Evolutionary conservation across 1,139 yeast genomes (phyloP), one percentile per base, ranked within the genome.

Genomic region (Insectozyma bohioensis): DNA sequence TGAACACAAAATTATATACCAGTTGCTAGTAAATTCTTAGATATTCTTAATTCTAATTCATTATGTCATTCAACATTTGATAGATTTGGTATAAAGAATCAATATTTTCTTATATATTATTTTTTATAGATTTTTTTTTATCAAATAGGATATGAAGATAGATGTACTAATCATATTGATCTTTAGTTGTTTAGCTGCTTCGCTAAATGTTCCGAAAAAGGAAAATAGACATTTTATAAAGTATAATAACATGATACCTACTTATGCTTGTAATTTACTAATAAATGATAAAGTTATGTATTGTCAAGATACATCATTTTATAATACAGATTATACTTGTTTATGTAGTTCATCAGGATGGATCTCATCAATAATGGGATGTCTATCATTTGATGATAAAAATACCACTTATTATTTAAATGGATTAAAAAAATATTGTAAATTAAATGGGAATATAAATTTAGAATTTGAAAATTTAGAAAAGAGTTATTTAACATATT

Each of bases 231-330:
- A 27, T n/a, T 38, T 19, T 12, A 24, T 25, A 3, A 19, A 15
- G 14, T 29, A 36, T 30, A 24, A 32, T 19, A 21, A 22, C 23
- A 30, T 30, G 33, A 33, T 21, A 18, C 35, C 37, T 12, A n/a
- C 31, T 11, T 38, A 31, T 31, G 37, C 54, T 9, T 58, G 63
- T 36, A 42, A 42, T 18, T 33, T 34, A 20, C 46, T 44, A 22
- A 26, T 52, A 1, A 20, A 34, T 12, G 13, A 14, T n/a, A 36
- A 45, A 6, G 54, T 46, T 4, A 31, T 41, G 6, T 52, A 42
- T 29, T 50, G 52, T 23, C 31, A 28, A 8, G 42, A 37, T 19
- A 29, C 15, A 9, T 11, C 31, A 6, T 25, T 30, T 5, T 30
- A 31, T 20, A 29, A 35, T 10, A 12, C 31, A 4, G 26, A 35